Evolutionary conservation across 441 rosid genomes (phyloP).

Genomic region (Pelargonium myrrhifolium): DNA sequence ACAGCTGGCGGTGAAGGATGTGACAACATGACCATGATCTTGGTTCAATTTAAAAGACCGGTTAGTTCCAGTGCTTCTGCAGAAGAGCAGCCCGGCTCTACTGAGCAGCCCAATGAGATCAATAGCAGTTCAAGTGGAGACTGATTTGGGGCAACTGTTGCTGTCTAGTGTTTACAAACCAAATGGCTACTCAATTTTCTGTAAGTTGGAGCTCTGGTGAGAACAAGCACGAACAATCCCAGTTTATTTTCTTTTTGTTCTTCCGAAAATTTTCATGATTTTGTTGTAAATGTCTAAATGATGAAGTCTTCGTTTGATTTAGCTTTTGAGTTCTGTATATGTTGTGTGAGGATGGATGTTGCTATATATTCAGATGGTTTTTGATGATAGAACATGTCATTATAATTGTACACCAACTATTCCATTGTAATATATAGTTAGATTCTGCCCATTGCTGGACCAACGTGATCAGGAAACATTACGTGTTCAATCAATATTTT

Average conservation of each 20-base stretch:
- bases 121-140: conserved; percentile 9
- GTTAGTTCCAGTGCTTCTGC: conserved; percentile 15
- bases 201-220: conserved; percentile 7
- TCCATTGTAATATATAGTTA: too few relatives aligned
- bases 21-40: conserved; percentile 61
- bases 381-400: not conserved
- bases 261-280: not conserved
- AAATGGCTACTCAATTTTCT: conserved; percentile 7
- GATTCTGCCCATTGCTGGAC: too few relatives aligned
- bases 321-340: not conserved
- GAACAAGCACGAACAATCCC: conserved; percentile 5
- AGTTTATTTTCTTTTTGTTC: not conserved
- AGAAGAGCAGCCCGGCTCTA: conserved; percentile 18
- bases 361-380: conserved; percentile 2
- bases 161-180: not conserved
- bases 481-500: too few relatives aligned
- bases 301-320: not conserved
- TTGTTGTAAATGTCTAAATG: conserved; percentile 1
- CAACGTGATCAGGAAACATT: too few relatives aligned
- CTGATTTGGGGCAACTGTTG: conserved; percentile 7
- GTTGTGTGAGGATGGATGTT: not conserved
- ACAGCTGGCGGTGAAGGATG: conserved; percentile 56
- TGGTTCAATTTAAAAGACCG: conserved; percentile 45
- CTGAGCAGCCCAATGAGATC: conserved; percentile 5
- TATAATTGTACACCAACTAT: not conserved